These are phyloP conservation scores for Zoysia pacifica DNA, from an alignment of 176 grass and related monocot species.

Conservation along the genomic window DNA sequence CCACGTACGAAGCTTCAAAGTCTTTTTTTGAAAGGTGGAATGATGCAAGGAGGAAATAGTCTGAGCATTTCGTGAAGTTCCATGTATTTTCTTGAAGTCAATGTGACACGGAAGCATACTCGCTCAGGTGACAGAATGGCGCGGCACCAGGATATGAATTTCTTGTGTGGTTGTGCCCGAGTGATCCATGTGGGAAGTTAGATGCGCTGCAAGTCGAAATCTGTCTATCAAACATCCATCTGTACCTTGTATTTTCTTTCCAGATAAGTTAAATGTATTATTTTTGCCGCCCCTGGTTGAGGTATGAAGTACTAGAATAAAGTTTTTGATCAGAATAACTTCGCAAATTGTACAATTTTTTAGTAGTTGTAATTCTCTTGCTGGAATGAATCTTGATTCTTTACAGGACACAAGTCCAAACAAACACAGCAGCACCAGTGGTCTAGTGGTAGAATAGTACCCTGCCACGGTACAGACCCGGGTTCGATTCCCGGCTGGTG, in stretches of 20 bases:
- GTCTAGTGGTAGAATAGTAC: constrained; percentile 83
- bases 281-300: constrained; percentile 27
- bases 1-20: constrained; percentile 86
- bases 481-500: constrained; percentile 62
- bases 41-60: constrained; percentile 67
- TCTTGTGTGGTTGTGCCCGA: constrained; percentile 29
- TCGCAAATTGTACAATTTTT: not conserved
- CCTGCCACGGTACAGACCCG: constrained; percentile 77
- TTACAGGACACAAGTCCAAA: too few relatives aligned
- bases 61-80: not conserved
- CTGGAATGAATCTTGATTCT: too few relatives aligned
- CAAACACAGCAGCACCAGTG: constrained; percentile 42
- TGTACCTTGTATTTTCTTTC: constrained; percentile 54
- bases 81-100: constrained; percentile 52
- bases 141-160: constrained; percentile 15
- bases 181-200: constrained; percentile 2
- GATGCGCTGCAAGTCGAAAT: constrained; percentile 33
- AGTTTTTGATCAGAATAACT: constrained; percentile 32
- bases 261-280: constrained; percentile 54
- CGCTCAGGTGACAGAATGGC: constrained; percentile 36
- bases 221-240: constrained; percentile 40
- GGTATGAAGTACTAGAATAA: constrained; percentile 46
- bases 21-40: constrained; percentile 82
- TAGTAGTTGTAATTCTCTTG: not conserved
- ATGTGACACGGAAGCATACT: constrained; percentile 32